Evolutionary conservation across 1,139 yeast genomes (phyloP).

Genomic region (Eremothecium gossypii): DNA sequence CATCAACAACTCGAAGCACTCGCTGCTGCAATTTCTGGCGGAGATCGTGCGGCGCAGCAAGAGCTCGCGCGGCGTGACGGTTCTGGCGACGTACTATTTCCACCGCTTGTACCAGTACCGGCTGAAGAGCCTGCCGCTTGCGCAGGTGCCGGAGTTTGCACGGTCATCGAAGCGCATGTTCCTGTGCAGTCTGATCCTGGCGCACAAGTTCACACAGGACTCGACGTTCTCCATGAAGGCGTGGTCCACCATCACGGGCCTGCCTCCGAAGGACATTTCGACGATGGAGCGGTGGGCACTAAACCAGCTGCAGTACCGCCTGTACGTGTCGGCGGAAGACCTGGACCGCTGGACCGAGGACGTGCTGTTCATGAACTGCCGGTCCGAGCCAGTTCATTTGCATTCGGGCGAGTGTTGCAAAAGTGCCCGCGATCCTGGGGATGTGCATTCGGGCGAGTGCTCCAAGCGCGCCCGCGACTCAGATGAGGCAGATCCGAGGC

Average conservation of each 20-base stretch:
- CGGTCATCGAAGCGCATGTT: conserved; percentile 25
- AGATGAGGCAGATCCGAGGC: no score
- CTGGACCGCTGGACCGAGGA: conserved; percentile 10
- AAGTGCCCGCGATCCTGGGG: no score
- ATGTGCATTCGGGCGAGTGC: no score
- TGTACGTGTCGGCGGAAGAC: conserved; percentile 11
- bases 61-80: conserved; percentile 16
- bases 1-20: conserved; percentile 10
- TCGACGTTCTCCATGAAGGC: conserved; percentile 25
- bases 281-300: conserved; percentile 29
- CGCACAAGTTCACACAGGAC: conserved; percentile 27
- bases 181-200: conserved; percentile 23
- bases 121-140: conserved; percentile 1
- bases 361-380: background rate
- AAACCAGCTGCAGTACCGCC: conserved; percentile 18
- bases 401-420: no score
- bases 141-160: conserved; percentile 22
- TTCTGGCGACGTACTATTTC: conserved; percentile 22
- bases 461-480: no score
- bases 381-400: no score
- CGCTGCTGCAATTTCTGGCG: conserved; percentile 14
- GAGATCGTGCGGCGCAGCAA: conserved; percentile 26
- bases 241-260: conserved; percentile 27
- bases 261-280: conserved; percentile 17
- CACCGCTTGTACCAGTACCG: conserved; percentile 14